Base-by-base conservation (phyloP, 345 rosid genomes). In the Aquilaria sinensis region DNA sequence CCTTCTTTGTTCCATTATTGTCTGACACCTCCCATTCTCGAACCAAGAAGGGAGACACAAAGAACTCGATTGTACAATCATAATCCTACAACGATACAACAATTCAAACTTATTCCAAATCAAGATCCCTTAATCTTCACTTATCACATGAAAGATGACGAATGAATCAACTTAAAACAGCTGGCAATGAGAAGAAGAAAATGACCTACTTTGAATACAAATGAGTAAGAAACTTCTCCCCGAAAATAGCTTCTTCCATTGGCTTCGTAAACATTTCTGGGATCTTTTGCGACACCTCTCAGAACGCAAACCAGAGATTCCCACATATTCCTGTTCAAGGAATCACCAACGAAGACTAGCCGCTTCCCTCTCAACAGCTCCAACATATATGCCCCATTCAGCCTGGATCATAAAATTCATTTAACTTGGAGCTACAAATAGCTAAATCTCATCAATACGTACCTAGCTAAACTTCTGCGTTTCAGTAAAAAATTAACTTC, bases 251-350 rank as follows among this genome's bases (percentile, higher is more conserved):
- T 66, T 60, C 93, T 80, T 43, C 99, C 99, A 69, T 78, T 72
- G 52, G 80, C 96, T 65, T 90, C 99, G 64, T 62, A 88, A 68
- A 94, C 95, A 55, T 82, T 85, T 54, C 68, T 84, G 15, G 75
- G 74, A 71, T 86, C 83, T 69, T 81, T 83, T 32, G 77, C 96
- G 3, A 93, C 60, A 30, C 70, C 72, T 76, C 67, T 89, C n/a
- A 94, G 81, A 50, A 90, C 85, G 65, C 99, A 94, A 65, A 94
- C 87, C 68, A 90, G 72, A 57, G 99, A 90, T 69, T 94, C 97
- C 99, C 97, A 94, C 99, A 94, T 94, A 65, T 94, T 94, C 70
- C 97, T 80, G 61, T 94, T 94, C 48, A 94, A 47, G 0, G 99
- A 94, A 70, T 94, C 99, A 0, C 99, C 99, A 2, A 94, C 96